Evolutionary conservation across 768 basidiomycete genomes (phyloP), one percentile per base, ranked within the genome.

Genomic region (Leccinellum rugosiceps): DNA sequence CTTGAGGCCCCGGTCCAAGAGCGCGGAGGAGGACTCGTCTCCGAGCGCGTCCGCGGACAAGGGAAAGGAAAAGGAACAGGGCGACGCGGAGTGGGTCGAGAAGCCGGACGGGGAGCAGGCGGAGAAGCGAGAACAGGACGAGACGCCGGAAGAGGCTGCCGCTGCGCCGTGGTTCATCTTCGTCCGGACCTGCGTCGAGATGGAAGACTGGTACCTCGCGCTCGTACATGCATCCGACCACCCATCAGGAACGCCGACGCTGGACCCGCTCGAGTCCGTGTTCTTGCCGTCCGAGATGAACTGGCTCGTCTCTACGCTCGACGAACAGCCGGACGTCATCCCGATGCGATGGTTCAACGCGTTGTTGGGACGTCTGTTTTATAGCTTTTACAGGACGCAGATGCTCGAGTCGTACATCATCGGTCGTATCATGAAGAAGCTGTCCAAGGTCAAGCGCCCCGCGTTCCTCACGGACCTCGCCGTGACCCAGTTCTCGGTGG

Each of bases 271-370:
- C 49, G 76, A 78, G 41, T 67, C 79, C 34, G 78, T 96, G 17
- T 98, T 94, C 76, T 76, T 79, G 53, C 77, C 86, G 6, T 73
- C 78, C 10, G 92, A 97, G 70, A 96, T 98, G 93, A 78, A 83
- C 55, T 77, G 81, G 60, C 81, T 98, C 41, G 87, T 98, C 57
- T 76, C 85, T 15, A 91, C 87, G 6, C 78, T 99, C 58, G 97
- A 98, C 74, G 84, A 88, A 63, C 92, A 94, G 68, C 91, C 97
- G 3, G 96, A 99, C 70, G 89, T 94, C 59, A 94, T 98, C 57
- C 95, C 94, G 3, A 93, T 94, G 84, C 88, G 96, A 4, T 99
- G 97, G 97, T 76, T 98, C 49, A 99, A 99, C 67, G 97, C 94
- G 0, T 76, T 98, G 54, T 75, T 98, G 58, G 97, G 95, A 3